Evolutionary conservation across 2,329 filamentous ascomycete genomes (phyloP).

Genomic region (Dryadomyces quercivorus): DNA sequence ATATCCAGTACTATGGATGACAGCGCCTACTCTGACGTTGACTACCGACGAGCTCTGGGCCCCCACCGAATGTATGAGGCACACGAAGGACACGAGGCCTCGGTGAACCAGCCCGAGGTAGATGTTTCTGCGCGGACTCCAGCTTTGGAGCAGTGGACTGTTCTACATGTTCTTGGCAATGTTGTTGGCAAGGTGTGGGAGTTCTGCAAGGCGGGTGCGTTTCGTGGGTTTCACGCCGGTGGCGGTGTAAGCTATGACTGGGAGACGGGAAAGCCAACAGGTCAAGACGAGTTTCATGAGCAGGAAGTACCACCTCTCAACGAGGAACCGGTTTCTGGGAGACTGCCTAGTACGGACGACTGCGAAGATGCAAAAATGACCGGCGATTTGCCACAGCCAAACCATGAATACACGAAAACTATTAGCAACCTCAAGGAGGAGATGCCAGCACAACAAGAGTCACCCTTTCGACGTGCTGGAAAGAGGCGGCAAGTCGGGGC

Average conservation of each 20-base stretch:
- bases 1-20: conserved; percentile 29
- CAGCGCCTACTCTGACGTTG: conserved; percentile 43
- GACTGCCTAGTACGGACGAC: not conserved
- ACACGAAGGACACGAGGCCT: conserved; percentile 13
- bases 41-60: conserved; percentile 41
- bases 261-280: conserved; percentile 13
- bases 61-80: conserved; percentile 21
- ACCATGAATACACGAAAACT: not conserved
- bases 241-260: conserved; percentile 57
- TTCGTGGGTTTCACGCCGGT: conserved; percentile 78
- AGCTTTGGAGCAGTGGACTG: conserved; percentile 14
- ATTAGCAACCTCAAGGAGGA: not conserved
- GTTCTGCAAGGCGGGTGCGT: conserved; percentile 64
- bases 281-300: not conserved
- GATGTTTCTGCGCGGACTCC: too few species aligned
- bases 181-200: conserved; percentile 71
- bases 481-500: conserved; percentile 43
- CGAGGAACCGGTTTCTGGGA: not conserved
- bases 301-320: not conserved
- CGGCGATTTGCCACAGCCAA: not conserved
- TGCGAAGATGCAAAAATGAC: not conserved
- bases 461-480: conserved; percentile 24
- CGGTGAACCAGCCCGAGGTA: not conserved
- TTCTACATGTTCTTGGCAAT: conserved; percentile 50
- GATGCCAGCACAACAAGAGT: not conserved